Conservation (phyloP, 306 rosid species). For the Dicorynia guianensis region DNA sequence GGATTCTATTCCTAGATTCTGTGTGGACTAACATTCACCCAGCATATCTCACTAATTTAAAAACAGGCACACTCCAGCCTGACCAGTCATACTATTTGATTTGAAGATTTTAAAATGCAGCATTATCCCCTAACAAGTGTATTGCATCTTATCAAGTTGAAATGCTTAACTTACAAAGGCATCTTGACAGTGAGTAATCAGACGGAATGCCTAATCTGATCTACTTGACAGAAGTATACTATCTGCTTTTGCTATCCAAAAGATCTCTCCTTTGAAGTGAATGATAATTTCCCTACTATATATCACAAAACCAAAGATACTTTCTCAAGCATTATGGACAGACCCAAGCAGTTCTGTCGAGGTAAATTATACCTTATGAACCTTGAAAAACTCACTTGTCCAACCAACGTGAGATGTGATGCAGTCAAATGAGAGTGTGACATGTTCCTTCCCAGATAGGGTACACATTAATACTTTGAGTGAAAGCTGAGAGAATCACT, state of each 20-base stretch:
- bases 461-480: not conserved
- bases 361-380: not conserved
- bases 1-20: not conserved
- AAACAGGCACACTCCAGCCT: not conserved
- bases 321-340: not conserved
- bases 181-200: not conserved
- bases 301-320: not conserved
- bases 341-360: not conserved
- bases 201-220: not conserved
- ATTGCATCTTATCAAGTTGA: not conserved
- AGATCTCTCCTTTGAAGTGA: not conserved
- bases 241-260: not conserved
- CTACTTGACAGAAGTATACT: not conserved
- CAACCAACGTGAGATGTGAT: not conserved
- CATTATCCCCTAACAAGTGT: not conserved
- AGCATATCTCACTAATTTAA: not conserved
- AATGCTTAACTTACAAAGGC: too few species aligned
- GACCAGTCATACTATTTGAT: not conserved
- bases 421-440: too few species aligned
- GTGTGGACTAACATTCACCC: not conserved
- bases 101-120: conserved; percentile 6
- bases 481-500: too few species aligned
- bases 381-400: not conserved
- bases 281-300: not conserved
- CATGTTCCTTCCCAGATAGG: not conserved